Base-by-base conservation (phyloP, 805 yeast genomes). In the Jamesozyma piceae region DNA sequence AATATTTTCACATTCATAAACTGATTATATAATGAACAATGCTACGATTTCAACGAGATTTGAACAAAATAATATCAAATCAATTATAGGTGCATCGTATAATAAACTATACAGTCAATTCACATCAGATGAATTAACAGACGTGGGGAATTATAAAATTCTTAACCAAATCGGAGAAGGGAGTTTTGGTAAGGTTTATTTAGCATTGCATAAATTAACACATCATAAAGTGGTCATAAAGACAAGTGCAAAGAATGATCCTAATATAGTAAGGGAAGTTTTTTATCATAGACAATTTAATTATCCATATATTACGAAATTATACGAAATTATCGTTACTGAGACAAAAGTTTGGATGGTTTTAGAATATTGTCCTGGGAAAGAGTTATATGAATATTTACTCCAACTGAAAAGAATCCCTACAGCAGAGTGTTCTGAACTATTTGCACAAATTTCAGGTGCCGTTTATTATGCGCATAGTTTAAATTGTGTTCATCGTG, bases 261-360 rank as follows among this genome's bases (percentile, higher is more conserved):
- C 94, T 27, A 87, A 89, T 54, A 72, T 90, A 19, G 95, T 89
- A 31, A 68, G 97, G 43, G 98, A 90, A 54, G 86, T 86, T 26
- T 87, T 83, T 56, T 92, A 87, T 58, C 89, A 89, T 53, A 71
- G 86, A 39, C 92, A 86, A 55, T 77, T 92, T 49, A 73, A 73
- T 30, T 95, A 88, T 58, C 86, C 87, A 4, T 78, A 87, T 55
- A 84, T 90, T 38, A 85, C 95, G 3, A 75, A 79, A 45, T 69
- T 90, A 11, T 90, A 86, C 59, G 98, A 90, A 59, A 80, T 88
- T 28, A 78, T 89, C 29, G 78, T 84, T 36, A 80, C 95, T 0
- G 95, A 88, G 48, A 72, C 74, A 2, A 72, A 73, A 47, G 82
- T 89, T 1, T 90, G 95, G 85, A 74, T 92, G 69, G 95, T 78